Conservation (phyloP, 2,329 filamentous ascomycete species). For the Paraphoma sp. region DNA sequence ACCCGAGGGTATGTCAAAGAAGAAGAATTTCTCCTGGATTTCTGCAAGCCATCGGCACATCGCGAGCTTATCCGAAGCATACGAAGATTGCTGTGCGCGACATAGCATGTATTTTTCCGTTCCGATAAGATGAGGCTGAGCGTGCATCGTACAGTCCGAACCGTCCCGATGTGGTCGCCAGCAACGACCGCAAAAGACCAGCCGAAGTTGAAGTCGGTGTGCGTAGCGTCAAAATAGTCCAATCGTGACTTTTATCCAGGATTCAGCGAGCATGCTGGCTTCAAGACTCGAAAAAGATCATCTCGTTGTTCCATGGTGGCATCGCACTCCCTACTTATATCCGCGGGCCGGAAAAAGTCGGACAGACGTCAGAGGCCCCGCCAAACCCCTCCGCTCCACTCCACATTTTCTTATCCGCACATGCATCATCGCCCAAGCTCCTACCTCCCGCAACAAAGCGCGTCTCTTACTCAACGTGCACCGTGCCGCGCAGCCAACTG, state of each 20-base stretch:
- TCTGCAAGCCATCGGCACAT: slow-evolving; percentile 3
- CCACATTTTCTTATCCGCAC: slow-evolving; percentile 16
- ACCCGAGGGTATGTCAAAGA: slow-evolving; percentile 3
- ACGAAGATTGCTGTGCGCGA: neutral
- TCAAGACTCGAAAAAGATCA: too few species aligned
- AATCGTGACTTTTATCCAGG: too few species aligned
- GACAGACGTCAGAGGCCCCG: slow-evolving; percentile 25
- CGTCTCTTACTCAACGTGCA: slow-evolving; percentile 7
- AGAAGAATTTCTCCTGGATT: neutral
- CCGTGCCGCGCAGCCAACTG: neutral
- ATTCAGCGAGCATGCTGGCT: too few species aligned
- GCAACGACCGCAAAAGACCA: too few species aligned
- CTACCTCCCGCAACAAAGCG: slow-evolving; percentile 32
- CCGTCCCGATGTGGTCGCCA: neutral
- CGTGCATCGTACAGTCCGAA: neutral
- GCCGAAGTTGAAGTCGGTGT: too few species aligned
- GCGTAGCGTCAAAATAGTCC: too few species aligned
- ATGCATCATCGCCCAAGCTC: slow-evolving; percentile 26
- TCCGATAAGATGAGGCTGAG: neutral
- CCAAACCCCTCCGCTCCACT: slow-evolving; percentile 26
- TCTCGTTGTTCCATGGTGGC: too few species aligned
- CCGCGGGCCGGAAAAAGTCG: slow-evolving; percentile 41
- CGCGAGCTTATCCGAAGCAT: neutral
- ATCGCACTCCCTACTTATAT: slow-evolving; percentile 6
- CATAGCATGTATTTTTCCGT: slow-evolving; percentile 1